Conservation (phyloP, 164 flowering plant genomes). For the Protea cynaroides region DNA sequence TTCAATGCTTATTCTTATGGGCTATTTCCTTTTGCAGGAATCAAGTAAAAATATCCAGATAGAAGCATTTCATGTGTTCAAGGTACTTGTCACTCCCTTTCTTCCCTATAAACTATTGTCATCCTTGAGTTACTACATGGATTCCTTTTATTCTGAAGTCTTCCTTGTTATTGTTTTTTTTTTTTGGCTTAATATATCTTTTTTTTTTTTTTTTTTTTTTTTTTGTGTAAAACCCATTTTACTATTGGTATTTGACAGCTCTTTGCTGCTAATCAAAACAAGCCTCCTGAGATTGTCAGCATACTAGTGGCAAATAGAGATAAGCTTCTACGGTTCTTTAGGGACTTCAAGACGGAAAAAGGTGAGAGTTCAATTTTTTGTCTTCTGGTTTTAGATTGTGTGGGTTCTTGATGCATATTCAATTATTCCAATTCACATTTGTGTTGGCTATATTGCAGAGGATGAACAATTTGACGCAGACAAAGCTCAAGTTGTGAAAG, state of each 20-base stretch:
- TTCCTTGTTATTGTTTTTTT: neutral
- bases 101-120: too few species aligned
- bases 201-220: neutral
- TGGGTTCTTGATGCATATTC: neutral
- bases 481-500: conserved; percentile 61
- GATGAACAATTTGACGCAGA: conserved; percentile 79
- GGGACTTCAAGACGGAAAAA: conserved; percentile 79
- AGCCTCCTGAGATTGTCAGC: conserved; percentile 77
- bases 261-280: conserved; percentile 87
- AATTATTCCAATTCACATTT: neutral
- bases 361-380: conserved; percentile 29
- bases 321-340: conserved; percentile 84
- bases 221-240: neutral
- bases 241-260: conserved; percentile 63
- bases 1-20: too few species aligned
- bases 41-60: too few species aligned
- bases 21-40: too few species aligned
- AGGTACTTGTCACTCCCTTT: too few species aligned
- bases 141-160: neutral
- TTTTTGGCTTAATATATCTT: too few species aligned
- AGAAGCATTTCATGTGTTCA: too few species aligned
- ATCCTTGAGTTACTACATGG: neutral
- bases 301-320: conserved; percentile 76
- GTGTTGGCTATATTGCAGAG: conserved; percentile 34
- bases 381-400: neutral